Base-by-base conservation (phyloP, 2,329 filamentous ascomycete genomes). In the Colletotrichum costaricense region DNA sequence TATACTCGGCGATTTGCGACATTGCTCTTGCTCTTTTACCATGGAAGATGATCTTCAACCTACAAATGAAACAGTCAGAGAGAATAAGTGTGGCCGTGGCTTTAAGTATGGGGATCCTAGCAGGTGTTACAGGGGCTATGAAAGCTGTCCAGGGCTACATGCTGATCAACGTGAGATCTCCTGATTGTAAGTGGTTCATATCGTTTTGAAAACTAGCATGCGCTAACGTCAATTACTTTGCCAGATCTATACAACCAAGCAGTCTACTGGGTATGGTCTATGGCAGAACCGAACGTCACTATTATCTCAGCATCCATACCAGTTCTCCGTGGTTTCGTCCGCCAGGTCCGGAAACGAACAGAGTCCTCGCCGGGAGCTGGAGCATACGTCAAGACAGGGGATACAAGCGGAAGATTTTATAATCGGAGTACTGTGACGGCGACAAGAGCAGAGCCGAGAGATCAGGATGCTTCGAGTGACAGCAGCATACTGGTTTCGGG, bases 241-340 rank as follows among this genome's bases (percentile, higher is more conserved):
- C 38, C 54, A 67, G 55, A 67, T 19, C 7, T 67, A 16, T 68
- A 68, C 63, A 70, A 66, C 46, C 63, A 62, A 42, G 33, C 55
- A 16, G 60, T 69, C 24, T 73, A 67, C 55, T 71, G 66, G 67
- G 72, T 80, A 14, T 78, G 75, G 68, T 77, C 77, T 4, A 75
- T 78, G 28, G 79, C 80, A 24, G 80, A 81, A 59, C 77, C 76
- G 6, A 75, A 78, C 19, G 73, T 81, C 22, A 78, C 79, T 11
- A 81, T 81, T 58, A 79, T 81, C 64, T 78, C 80, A 0, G 76
- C 80, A 7, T 80, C 77, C 8, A 78, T 81, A 9, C 80, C 79
- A 1, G 77, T 78, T 7, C 75, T 81, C 14, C 77, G 79, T 8
- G 79, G 78, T 7, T 65, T 81, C 26, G 68, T 63, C 54, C 68